Evolutionary conservation across 805 yeast genomes (phyloP).

Genomic region (Myxozyma kluyveri): DNA sequence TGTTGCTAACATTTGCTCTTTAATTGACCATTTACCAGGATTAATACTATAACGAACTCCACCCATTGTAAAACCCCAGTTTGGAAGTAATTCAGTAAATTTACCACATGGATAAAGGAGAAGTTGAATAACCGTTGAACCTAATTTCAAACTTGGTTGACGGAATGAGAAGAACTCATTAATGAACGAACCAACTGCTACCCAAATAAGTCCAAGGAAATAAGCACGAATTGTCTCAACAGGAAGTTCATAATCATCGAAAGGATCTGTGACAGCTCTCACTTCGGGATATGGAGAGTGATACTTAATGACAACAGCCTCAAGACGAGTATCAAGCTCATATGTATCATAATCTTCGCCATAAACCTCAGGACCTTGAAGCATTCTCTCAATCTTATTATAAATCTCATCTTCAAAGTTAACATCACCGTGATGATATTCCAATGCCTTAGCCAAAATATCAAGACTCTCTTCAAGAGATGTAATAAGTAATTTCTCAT

Average conservation of each 20-base stretch:
- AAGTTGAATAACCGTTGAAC: constrained; percentile 64
- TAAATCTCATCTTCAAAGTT: constrained; percentile 28
- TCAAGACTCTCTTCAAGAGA: constrained; percentile 41
- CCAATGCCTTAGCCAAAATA: constrained; percentile 43
- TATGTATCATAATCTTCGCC: constrained; percentile 12
- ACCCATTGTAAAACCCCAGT: constrained; percentile 25
- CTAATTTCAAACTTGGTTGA: constrained; percentile 54
- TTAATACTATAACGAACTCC: constrained; percentile 47
- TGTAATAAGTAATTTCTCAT: constrained; percentile 17
- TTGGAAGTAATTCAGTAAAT: constrained; percentile 25
- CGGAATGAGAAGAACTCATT: constrained; percentile 60
- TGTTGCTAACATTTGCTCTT: constrained; percentile 62
- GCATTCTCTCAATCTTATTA: constrained; percentile 8
- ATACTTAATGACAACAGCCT: constrained; percentile 43
- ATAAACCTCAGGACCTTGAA: constrained; percentile 18
- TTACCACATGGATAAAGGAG: constrained; percentile 59
- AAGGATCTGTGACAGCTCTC: constrained; percentile 53
- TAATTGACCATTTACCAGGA: constrained; percentile 59
- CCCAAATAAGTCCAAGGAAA: constrained; percentile 51
- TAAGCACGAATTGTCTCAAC: constrained; percentile 43
- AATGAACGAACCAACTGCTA: constrained; percentile 56
- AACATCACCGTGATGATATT: constrained; percentile 49
- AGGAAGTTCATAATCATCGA: constrained; percentile 48
- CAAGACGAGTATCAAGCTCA: constrained; percentile 27
- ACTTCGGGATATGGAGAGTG: constrained; percentile 61